These are phyloP conservation scores for Cladophialophora bantiana DNA, from an alignment of 2,329 filamentous ascomycete species.

Conservation along the genomic window DNA sequence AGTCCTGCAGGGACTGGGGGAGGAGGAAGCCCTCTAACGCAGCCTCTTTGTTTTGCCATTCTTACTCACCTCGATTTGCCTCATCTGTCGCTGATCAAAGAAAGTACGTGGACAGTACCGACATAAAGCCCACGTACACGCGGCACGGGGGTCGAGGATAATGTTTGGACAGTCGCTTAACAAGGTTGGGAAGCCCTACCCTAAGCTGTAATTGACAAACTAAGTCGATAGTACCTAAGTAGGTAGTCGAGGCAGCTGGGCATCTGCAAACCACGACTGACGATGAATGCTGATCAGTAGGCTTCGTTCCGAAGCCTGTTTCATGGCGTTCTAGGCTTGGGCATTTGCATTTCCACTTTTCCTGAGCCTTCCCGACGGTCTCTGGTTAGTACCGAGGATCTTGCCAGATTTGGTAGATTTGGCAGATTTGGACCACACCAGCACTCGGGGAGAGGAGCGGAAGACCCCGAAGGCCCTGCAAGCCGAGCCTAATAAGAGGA, in stretches of 20 bases:
- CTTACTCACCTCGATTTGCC: too few relatives aligned
- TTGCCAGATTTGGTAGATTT: too few relatives aligned
- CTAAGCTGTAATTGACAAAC: not conserved
- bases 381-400: not conserved
- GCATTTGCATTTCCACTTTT: too few relatives aligned
- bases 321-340: not conserved
- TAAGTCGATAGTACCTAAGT: not conserved
- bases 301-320: not conserved
- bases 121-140: not conserved
- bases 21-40: not conserved
- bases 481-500: too few relatives aligned
- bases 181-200: not conserved
- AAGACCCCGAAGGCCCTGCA: too few relatives aligned
- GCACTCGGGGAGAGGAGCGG: too few relatives aligned
- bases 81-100: not conserved
- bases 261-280: not conserved
- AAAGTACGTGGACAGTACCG: not conserved
- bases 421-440: too few relatives aligned
- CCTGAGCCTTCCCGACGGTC: not conserved
- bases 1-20: not conserved
- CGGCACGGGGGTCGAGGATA: not conserved
- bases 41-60: not conserved
- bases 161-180: not conserved
- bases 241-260: too few relatives aligned
- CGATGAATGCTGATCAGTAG: not conserved